Evolutionary conservation across 140 eudicot genomes (phyloP).

Genomic region (Senecio squalidus): DNA sequence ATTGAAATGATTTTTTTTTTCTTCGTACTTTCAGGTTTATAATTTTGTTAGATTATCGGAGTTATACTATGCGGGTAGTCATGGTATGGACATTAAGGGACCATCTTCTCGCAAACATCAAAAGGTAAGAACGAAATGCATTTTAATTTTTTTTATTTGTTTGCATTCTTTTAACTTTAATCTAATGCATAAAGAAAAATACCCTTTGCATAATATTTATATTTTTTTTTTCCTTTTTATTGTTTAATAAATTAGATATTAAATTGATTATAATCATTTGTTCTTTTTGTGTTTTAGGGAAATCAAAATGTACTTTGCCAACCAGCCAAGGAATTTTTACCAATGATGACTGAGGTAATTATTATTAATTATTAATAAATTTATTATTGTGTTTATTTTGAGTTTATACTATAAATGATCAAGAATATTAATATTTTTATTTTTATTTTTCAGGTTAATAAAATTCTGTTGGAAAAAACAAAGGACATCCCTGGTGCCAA

Average conservation of each 20-base stretch:
- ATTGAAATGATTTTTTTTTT: neutral
- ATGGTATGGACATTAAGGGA: constrained; percentile 97
- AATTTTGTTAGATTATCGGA: constrained; percentile 68
- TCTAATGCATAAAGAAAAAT: neutral
- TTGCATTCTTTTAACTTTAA: neutral
- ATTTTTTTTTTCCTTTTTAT: neutral
- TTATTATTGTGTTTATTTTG: neutral
- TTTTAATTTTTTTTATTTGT: neutral
- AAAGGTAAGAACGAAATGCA: constrained; percentile 32
- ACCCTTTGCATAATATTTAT: too few relatives aligned
- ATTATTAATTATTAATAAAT: neutral
- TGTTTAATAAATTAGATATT: neutral
- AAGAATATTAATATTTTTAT: neutral
- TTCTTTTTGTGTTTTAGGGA: constrained; percentile 30
- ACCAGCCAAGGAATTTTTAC: constrained; percentile 77
- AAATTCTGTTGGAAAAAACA: constrained; percentile 43
- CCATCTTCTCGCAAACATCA: constrained; percentile 46
- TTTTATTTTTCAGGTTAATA: constrained; percentile 41
- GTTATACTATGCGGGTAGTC: constrained; percentile 90
- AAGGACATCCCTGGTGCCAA: constrained; percentile 55
- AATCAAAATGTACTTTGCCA: constrained; percentile 68
- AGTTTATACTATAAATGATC: neutral
- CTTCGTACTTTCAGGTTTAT: constrained; percentile 43
- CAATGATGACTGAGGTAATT: constrained; percentile 68
- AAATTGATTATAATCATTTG: neutral